Evolutionary conservation across 257 asterid species (phyloP).

Genomic region (Ballota nigra): DNA sequence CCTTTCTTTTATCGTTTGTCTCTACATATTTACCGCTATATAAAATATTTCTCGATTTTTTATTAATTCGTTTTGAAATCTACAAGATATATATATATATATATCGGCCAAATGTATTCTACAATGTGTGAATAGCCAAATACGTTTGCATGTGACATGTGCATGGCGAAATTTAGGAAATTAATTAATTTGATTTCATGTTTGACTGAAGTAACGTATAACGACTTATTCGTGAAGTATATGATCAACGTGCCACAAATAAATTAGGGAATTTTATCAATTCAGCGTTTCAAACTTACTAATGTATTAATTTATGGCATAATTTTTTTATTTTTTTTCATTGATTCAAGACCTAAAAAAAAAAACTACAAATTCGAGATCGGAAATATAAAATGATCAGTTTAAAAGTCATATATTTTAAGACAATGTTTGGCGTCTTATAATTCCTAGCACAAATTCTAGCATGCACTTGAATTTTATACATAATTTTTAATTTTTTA

Average conservation of each 20-base stretch:
- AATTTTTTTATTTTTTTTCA: too few species aligned
- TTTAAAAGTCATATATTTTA: too few species aligned
- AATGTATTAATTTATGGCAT: too few species aligned
- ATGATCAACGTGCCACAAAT: neutral
- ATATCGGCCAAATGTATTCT: neutral
- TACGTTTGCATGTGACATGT: conserved; percentile 8
- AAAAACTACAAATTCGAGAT: too few species aligned
- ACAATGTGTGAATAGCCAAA: neutral
- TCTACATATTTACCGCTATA: neutral
- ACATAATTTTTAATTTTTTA: too few species aligned
- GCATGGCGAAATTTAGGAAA: neutral
- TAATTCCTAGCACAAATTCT: too few species aligned
- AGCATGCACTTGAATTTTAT: too few species aligned
- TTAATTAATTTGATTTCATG: neutral
- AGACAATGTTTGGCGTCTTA: too few species aligned
- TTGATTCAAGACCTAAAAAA: too few species aligned
- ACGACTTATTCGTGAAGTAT: neutral
- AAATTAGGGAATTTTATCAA: too few species aligned
- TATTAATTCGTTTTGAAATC: neutral
- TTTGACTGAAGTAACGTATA: conserved; percentile 1
- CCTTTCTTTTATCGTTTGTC: conserved; percentile 11
- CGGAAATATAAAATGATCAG: too few species aligned
- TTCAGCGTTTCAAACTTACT: too few species aligned
- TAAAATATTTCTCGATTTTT: neutral
- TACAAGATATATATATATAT: neutral